Percentiles rank a stretch among this genome's conserved stretches.
These are phyloP conservation scores for Bifiguratus adelaidae DNA, from an alignment of 192 early-diverging fungal species.

Conservation along the genomic window DNA sequence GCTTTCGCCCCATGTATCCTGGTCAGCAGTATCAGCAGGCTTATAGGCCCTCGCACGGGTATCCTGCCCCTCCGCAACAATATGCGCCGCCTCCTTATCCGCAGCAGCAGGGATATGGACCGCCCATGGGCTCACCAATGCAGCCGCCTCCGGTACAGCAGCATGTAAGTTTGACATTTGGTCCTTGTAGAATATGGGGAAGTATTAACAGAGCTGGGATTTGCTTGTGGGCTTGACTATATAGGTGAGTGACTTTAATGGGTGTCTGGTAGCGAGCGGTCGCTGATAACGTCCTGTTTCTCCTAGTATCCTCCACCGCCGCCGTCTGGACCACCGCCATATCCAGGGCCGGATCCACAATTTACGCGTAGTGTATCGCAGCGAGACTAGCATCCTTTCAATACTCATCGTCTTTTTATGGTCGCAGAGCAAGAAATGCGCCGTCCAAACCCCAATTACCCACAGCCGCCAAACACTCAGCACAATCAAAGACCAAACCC, in stretches of 20 bases:
- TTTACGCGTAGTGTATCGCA: constrained; percentile 7
- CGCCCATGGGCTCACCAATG: too few relatives aligned
- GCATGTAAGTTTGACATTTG: too few relatives aligned
- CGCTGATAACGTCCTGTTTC: too few relatives aligned
- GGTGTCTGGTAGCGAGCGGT: too few relatives aligned
- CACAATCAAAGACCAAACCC: constrained; percentile 13
- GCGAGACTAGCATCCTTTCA: constrained; percentile 1
- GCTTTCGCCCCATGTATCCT: constrained; percentile 9
- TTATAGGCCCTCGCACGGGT: not conserved
- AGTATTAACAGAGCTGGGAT: too few relatives aligned
- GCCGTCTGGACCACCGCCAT: not conserved
- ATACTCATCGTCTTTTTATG: not conserved
- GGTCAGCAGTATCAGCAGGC: constrained; percentile 8
- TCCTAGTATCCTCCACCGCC: too few relatives aligned
- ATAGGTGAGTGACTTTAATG: too few relatives aligned
- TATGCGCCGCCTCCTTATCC: constrained; percentile 11
- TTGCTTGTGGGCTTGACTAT: too few relatives aligned
- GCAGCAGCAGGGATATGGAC: constrained; percentile 1
- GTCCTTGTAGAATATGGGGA: too few relatives aligned
- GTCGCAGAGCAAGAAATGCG: not conserved
- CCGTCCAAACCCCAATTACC: constrained; percentile 8
- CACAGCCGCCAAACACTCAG: constrained; percentile 11
- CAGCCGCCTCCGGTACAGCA: too few relatives aligned
- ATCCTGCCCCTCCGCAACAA: constrained; percentile 5
- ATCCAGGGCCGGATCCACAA: constrained; percentile 7